Conservation (phyloP, 2,329 filamentous ascomycete species). For the Hymenoscyphus repandus region DNA sequence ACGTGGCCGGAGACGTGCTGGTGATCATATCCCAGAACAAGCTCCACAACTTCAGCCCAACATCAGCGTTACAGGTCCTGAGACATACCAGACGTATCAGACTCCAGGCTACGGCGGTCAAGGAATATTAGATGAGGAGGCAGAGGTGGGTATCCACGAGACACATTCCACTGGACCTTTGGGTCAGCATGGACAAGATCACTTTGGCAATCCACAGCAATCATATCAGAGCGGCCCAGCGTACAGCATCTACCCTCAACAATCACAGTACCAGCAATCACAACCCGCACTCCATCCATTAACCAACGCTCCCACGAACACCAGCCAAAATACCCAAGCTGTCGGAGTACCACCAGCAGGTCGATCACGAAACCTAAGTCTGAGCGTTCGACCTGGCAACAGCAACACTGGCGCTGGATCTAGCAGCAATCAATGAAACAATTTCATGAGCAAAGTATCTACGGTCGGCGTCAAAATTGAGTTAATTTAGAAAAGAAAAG, state of each 20-base stretch:
- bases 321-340: neutral
- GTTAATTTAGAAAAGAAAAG: neutral
- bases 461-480: neutral
- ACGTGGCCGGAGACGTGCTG: slow-evolving; percentile 25
- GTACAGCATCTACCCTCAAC: slow-evolving; percentile 4
- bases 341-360: neutral
- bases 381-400: neutral
- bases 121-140: slow-evolving; percentile 21
- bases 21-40: slow-evolving; percentile 19
- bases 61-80: slow-evolving; percentile 15
- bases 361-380: slow-evolving; percentile 1
- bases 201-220: neutral
- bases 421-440: neutral
- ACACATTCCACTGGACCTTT: slow-evolving; percentile 4
- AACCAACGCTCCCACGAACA: neutral
- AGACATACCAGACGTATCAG: slow-evolving; percentile 7
- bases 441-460: neutral
- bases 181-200: neutral
- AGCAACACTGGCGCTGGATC: neutral
- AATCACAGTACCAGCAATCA: neutral
- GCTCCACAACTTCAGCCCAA: slow-evolving; percentile 4
- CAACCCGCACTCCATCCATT: neutral
- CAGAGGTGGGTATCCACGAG: slow-evolving; percentile 18
- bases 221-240: neutral
- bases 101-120: neutral